These are phyloP conservation scores for Hortaea sp. DNA, from an alignment of 2,329 filamentous ascomycete genomes.

Conservation along the genomic window DNA sequence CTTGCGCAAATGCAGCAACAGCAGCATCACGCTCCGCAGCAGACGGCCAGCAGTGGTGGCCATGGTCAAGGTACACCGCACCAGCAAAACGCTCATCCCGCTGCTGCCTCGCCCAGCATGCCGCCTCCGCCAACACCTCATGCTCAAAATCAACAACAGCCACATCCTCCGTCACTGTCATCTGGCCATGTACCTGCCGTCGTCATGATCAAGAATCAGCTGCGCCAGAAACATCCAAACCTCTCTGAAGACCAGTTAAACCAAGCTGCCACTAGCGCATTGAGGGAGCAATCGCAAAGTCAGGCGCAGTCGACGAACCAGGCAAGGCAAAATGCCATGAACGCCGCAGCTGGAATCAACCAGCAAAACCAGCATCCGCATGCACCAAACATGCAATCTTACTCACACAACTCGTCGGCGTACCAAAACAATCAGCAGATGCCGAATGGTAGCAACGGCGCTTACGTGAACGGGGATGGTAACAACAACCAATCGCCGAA, in stretches of 20 bases:
- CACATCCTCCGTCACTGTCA: constrained; percentile 40
- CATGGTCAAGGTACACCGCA: neutral
- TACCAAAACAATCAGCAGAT: constrained; percentile 16
- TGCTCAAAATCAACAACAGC: constrained; percentile 6
- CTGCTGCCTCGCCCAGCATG: constrained; percentile 27
- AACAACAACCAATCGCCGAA: constrained; percentile 3
- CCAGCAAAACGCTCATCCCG: constrained; percentile 6
- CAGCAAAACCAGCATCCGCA: constrained; percentile 8
- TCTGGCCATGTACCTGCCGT: constrained; percentile 46
- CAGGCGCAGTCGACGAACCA: constrained; percentile 19
- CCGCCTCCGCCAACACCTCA: constrained; percentile 26
- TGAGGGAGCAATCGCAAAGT: constrained; percentile 29
- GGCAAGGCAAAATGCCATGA: constrained; percentile 28
- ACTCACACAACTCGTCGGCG: constrained; percentile 16
- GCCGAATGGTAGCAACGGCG: constrained; percentile 4
- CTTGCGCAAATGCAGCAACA: constrained; percentile 19
- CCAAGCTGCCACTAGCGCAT: constrained; percentile 41
- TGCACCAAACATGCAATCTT: constrained; percentile 11
- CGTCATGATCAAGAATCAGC: constrained; percentile 42
- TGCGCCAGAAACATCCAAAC: constrained; percentile 42
- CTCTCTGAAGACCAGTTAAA: constrained; percentile 45
- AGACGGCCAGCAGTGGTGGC: neutral
- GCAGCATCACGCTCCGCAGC: neutral
- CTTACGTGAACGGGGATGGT: constrained; percentile 7
- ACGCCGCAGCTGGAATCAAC: constrained; percentile 26